These are phyloP conservation scores for Aspergillus tanneri DNA, from an alignment of 2,329 filamentous ascomycete species.

Conservation along the genomic window DNA sequence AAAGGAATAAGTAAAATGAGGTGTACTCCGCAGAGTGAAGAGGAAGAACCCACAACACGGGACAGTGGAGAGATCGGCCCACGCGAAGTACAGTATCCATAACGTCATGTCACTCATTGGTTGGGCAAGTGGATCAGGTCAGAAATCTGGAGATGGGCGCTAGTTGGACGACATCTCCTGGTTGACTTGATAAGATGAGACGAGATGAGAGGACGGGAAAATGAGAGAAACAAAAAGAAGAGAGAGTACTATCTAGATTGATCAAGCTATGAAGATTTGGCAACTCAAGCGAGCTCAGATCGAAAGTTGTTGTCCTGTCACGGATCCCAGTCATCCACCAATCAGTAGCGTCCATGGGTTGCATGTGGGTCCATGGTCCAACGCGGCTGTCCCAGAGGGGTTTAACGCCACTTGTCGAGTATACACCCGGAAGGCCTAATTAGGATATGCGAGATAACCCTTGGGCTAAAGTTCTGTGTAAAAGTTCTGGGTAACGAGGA, in stretches of 20 bases:
- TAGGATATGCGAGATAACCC: not conserved
- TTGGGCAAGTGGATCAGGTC: constrained; percentile 5
- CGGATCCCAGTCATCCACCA: not conserved
- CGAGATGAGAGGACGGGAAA: no score
- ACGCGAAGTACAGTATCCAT: constrained; percentile 9
- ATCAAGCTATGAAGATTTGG: not conserved
- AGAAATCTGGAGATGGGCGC: not conserved
- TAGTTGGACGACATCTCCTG: not conserved
- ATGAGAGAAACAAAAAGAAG: not conserved
- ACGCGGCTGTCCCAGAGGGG: not conserved
- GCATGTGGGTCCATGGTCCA: not conserved
- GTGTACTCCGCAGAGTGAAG: no score
- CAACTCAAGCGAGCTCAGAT: not conserved
- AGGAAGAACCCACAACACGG: constrained; percentile 5
- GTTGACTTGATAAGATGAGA: no score
- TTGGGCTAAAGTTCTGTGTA: no score
- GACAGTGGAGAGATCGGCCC: constrained; percentile 17
- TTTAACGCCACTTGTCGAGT: not conserved
- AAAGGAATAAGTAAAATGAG: no score
- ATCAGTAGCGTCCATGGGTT: not conserved
- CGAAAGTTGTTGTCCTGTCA: not conserved
- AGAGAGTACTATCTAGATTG: not conserved
- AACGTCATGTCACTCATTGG: constrained; percentile 2
- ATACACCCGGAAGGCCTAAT: not conserved
- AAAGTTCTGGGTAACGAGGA: no score